phyloP scores from a whole-genome alignment of 2,329 filamentous ascomycete genomes.

The Grosmannia huntii region DNA sequence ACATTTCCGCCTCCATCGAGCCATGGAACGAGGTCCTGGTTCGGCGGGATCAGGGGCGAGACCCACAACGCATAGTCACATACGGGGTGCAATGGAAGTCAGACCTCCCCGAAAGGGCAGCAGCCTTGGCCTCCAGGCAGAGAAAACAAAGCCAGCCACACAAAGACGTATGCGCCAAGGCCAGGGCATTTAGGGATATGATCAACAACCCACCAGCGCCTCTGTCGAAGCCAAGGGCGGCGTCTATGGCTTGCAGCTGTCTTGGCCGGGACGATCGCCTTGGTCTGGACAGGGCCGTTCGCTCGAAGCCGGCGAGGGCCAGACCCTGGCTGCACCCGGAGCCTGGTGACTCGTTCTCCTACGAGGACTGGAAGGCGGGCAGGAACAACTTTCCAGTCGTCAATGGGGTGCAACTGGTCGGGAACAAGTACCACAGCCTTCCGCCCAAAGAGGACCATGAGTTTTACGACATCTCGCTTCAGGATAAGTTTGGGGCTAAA shows the following conservation, averaged over 20 bases:
- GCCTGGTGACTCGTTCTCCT: constrained; percentile 7
- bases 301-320: no score
- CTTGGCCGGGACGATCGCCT: no score
- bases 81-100: not conserved
- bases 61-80: not conserved
- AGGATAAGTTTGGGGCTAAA: constrained; percentile 17
- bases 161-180: no score
- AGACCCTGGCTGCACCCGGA: constrained; percentile 4
- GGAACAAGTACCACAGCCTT: not conserved
- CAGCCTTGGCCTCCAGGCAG: no score
- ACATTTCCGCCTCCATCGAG: constrained; percentile 23
- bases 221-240: no score
- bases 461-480: constrained; percentile 9
- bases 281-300: no score
- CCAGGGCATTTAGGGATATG: no score
- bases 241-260: no score
- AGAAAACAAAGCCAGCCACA: no score
- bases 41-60: not conserved
- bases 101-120: no score
- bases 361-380: constrained; percentile 14
- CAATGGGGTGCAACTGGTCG: not conserved
- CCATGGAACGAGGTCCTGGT: constrained; percentile 24
- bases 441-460: not conserved
- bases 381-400: not conserved
- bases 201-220: no score